Base-by-base conservation (phyloP, 202 grass and related monocot genomes). In the Eragrostis tef region DNA sequence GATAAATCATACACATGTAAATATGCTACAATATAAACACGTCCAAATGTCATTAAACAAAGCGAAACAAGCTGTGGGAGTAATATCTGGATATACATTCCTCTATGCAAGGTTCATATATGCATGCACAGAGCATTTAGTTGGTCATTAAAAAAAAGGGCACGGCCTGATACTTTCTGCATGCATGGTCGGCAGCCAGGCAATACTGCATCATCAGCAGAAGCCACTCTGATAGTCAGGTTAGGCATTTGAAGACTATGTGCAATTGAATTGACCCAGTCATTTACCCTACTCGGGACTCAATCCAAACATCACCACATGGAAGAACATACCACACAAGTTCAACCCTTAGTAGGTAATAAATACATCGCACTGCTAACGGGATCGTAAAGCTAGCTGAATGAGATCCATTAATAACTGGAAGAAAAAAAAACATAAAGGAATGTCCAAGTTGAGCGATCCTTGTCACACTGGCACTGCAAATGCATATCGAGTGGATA, bases 381-480 rank as follows among this genome's bases (percentile, higher is more conserved):
- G 4, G 21, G 19, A 69, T 9, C 9, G 29, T 4, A 63, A 44
- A 51, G 3, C 71, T 75, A 81, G 22, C 22, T 20, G 34, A 65
- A 20, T 14, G 5, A 13, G 49, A 84, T 46, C 59, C 68, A 69
- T 43, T 57, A 14, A 42, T 57, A 14, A 42, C 68, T 52, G 10
- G 21, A 7, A 6, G 19, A 59, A 29, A 43, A n/a, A n/a, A 29
- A 43, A 22, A 48, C 7, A 36, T 19, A 61, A 61, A 27, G 13
- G 34, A 26, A 64, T 45, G 56, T 15, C 29, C 46, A 78, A 79
- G 61, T 84, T 73, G 50, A 17, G 72, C 53, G 57, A 78, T 78
- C 73, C 54, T 63, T 71, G 47, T 65, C 72, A 64, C 27, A 16
- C 27, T 51, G 54, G 64, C 67, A 71, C 20, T 46, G 24, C 12